Percentiles rank a stretch among this genome's conserved stretches.
phyloP scores from a whole-genome alignment of 495 filamentous ascomycete species.

The Diplogelasinospora grovesii region DNA sequence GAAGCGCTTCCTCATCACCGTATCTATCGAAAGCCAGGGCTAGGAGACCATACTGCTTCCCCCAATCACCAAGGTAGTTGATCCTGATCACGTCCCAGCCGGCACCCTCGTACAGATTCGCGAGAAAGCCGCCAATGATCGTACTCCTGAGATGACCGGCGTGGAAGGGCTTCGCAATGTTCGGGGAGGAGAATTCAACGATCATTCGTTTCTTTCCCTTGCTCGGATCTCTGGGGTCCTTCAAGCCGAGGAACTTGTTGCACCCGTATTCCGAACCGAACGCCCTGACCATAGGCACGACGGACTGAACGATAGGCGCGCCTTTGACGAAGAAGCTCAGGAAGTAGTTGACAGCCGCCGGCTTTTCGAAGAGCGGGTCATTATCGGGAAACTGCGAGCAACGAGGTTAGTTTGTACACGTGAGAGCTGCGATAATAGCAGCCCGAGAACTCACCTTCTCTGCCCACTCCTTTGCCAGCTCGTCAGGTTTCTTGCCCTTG shows the following conservation, averaged over 20 bases:
- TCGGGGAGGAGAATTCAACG: constrained; percentile 53
- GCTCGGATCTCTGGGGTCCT: constrained; percentile 60
- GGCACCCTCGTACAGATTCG: constrained; percentile 51
- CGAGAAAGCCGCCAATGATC: constrained; percentile 60
- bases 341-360: constrained; percentile 55
- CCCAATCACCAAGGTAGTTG: constrained; percentile 66
- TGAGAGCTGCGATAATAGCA: background rate
- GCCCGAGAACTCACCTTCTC: constrained; percentile 45
- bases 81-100: constrained; percentile 58
- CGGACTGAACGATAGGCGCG: constrained; percentile 47
- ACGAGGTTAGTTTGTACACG: background rate
- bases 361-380: constrained; percentile 63
- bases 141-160: constrained; percentile 61
- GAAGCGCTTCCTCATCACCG: constrained; percentile 50
- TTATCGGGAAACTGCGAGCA: constrained; percentile 62
- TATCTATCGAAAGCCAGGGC: constrained; percentile 54
- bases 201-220: constrained; percentile 65
- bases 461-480: constrained; percentile 63
- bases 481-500: constrained; percentile 74
- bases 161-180: constrained; percentile 64
- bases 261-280: constrained; percentile 57
- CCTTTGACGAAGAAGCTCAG: constrained; percentile 77
- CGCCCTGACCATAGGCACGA: constrained; percentile 58
- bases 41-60: constrained; percentile 59
- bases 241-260: constrained; percentile 59